Base-by-base conservation (phyloP, 2,329 filamentous ascomycete genomes). In the Microcera coccophila region DNA sequence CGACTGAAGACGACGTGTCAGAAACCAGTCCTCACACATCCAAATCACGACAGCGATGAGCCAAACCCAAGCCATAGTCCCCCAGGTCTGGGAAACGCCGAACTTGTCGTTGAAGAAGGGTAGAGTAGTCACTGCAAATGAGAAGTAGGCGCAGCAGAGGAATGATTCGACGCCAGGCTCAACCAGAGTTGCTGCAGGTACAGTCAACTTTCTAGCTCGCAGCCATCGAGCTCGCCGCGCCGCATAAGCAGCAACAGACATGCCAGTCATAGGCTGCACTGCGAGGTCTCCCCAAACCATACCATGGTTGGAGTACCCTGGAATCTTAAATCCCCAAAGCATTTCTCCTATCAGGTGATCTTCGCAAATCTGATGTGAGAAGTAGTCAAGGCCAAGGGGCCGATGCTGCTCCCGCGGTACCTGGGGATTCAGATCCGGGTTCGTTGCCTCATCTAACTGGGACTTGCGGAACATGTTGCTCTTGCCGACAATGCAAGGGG, bases 381-480 rank as follows among this genome's bases (percentile, higher is more conserved):
- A 98, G 67, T 84, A 90, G 65, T 97, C 90, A 51, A 98, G 84
- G 0, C 93, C 94, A 0, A 62, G 62, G 68, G 81, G 62, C 54
- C 75, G 64, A 57, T 70, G 45, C 42, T 66, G 53, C 57, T 69
- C 58, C 34, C 62, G 54, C 48, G 63, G 58, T 53, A 72, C 63
- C 49, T 69, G 56, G 19, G 69, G 71, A 54, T 74, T 75, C 51
- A 59, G 65, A 39, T 62, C 38, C 26, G 76, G 64, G 58, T 77
- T 65, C 22, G 82, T 83, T 8, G 93, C 78, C 52, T 78, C 77
- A 65, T 96, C 81, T 26, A 98, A 80, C 58, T 98, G 91, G 0
- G 88, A 87, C 48, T 86, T 87, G 45, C 93, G 86, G 68, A 97
- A 98, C 90, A 98, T 97, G 69, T 94, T 97, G 59, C 89, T 95